Conservation (phyloP, 768 basidiomycete species). For the Dendrothele bispora region DNA sequence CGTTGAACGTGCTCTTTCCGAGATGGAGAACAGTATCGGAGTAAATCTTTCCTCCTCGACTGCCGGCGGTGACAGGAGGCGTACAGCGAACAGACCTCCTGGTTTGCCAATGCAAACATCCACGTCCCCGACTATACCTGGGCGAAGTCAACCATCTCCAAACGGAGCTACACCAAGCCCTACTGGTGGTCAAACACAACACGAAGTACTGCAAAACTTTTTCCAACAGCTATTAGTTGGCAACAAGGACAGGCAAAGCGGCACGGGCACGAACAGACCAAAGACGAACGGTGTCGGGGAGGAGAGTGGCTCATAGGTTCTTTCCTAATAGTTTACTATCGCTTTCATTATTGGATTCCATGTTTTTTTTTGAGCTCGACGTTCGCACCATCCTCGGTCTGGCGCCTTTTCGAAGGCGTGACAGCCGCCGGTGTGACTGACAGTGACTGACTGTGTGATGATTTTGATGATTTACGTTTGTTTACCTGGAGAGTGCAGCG, state of each 20-base stretch:
- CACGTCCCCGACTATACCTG: not conserved
- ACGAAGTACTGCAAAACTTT: constrained; percentile 85
- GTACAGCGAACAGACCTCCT: constrained; percentile 1
- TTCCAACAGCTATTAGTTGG: constrained; percentile 82
- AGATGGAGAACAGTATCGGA: constrained; percentile 74
- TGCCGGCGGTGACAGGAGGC: not conserved
- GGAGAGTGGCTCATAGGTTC: too few species aligned
- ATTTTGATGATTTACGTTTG: too few species aligned
- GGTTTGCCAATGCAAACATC: not conserved
- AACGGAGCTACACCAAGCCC: constrained; percentile 38
- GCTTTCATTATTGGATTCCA: too few species aligned
- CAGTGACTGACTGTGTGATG: too few species aligned
- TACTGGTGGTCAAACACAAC: constrained; percentile 63
- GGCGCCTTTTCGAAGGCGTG: too few species aligned
- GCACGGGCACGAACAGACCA: constrained; percentile 18
- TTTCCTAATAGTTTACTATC: too few species aligned
- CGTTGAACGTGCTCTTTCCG: constrained; percentile 84
- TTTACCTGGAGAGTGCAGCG: too few species aligned
- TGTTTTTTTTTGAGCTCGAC: too few species aligned
- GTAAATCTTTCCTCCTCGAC: constrained; percentile 11
- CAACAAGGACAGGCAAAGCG: constrained; percentile 56
- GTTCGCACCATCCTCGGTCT: too few species aligned
- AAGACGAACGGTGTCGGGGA: constrained; percentile 36
- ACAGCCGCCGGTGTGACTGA: too few species aligned
- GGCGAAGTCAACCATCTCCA: constrained; percentile 24